These are phyloP conservation scores for Globisporangium takayamanum DNA, from an alignment of 352 stramenopile species.

Conservation along the genomic window DNA sequence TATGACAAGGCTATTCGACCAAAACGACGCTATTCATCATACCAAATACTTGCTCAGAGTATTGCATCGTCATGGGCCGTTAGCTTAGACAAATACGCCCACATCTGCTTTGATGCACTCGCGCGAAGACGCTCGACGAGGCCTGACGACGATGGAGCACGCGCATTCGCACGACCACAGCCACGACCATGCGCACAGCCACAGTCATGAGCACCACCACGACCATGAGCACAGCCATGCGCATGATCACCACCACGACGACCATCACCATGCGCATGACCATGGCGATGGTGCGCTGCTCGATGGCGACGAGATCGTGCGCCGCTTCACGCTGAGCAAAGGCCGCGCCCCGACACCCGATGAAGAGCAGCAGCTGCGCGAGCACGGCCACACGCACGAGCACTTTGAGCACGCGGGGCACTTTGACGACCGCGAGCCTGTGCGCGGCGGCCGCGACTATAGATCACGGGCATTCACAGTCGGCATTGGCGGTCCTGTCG, in stretches of 20 bases:
- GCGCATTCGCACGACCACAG: slow-evolving; percentile 16
- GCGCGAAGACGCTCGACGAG: too few relatives aligned
- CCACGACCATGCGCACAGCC: background rate
- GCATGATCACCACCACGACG: slow-evolving; percentile 23
- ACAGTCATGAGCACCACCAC: slow-evolving; percentile 11
- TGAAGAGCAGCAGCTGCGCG: slow-evolving; percentile 68
- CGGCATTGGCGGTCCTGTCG: slow-evolving; percentile 95
- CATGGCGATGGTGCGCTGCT: slow-evolving; percentile 22
- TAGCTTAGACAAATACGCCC: too few relatives aligned
- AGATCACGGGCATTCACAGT: slow-evolving; percentile 90
- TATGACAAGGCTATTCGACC: too few relatives aligned
- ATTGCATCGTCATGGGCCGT: too few relatives aligned
- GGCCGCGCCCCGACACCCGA: slow-evolving; percentile 61
- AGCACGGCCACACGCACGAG: slow-evolving; percentile 87
- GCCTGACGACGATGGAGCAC: slow-evolving; percentile 14
- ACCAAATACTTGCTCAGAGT: too few relatives aligned
- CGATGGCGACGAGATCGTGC: slow-evolving; percentile 62
- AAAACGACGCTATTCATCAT: too few relatives aligned
- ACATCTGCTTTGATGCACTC: too few relatives aligned
- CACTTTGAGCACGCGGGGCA: slow-evolving; percentile 77
- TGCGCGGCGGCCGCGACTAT: slow-evolving; percentile 60
- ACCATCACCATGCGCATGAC: slow-evolving; percentile 25
- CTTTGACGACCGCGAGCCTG: slow-evolving; percentile 61
- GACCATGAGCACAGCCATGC: slow-evolving; percentile 17
- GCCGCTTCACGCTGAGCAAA: slow-evolving; percentile 51